phyloP scores from a whole-genome alignment of 306 rosid species.

The Pyrus communis region DNA sequence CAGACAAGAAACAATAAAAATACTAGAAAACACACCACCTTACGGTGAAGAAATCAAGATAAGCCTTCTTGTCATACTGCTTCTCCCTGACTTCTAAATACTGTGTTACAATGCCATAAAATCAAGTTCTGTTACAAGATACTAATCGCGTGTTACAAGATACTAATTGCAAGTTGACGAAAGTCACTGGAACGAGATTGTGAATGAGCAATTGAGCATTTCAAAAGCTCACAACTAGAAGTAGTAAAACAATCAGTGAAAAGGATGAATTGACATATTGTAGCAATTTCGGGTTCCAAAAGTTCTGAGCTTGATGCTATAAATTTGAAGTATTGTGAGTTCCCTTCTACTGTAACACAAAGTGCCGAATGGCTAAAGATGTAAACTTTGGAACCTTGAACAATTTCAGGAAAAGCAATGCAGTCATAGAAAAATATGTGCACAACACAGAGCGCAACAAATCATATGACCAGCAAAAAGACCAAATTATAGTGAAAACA shows the following conservation, averaged over 20 bases:
- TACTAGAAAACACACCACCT: slow-evolving; percentile 16
- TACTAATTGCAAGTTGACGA: background rate
- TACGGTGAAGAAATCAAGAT: slow-evolving; percentile 69
- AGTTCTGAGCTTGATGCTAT: background rate
- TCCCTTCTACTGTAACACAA: too few relatives aligned
- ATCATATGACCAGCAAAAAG: background rate
- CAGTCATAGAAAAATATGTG: background rate
- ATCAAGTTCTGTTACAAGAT: slow-evolving; percentile 5
- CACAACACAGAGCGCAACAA: background rate
- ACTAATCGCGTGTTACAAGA: background rate
- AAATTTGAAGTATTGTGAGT: background rate
- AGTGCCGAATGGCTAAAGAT: too few relatives aligned
- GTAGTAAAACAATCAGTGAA: background rate
- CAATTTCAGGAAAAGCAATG: background rate
- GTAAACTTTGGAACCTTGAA: background rate
- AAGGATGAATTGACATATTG: background rate
- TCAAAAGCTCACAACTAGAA: background rate
- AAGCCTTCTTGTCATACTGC: slow-evolving; percentile 76
- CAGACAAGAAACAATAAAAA: background rate
- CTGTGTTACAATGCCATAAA: slow-evolving; percentile 28
- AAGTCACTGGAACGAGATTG: background rate
- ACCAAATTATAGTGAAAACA: background rate
- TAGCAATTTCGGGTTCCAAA: background rate
- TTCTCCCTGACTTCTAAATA: slow-evolving; percentile 90
- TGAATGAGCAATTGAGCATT: background rate